A percentile compares a stretch with the other conserved stretches of the same genome.
phyloP scores from a whole-genome alignment of 768 basidiomycete genomes.

The Pisolithus microcarpus region DNA sequence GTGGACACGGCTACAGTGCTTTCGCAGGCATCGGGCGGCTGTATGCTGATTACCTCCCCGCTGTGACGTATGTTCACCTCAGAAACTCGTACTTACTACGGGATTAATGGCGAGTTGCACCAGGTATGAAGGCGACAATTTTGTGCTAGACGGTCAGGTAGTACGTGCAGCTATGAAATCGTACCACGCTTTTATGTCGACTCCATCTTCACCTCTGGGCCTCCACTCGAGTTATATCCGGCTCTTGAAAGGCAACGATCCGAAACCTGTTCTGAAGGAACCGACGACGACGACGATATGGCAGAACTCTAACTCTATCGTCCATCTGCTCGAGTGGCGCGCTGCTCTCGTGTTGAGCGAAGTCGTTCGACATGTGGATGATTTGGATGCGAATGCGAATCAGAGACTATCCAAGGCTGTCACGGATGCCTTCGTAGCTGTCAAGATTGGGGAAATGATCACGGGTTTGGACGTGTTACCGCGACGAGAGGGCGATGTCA shows the following conservation, averaged over 20 bases:
- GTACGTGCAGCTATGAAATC: slow-evolving; percentile 65
- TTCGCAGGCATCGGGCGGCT: slow-evolving; percentile 59
- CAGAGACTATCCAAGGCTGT: slow-evolving; percentile 57
- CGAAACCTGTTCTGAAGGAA: slow-evolving; percentile 11
- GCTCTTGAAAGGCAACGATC: slow-evolving; percentile 29
- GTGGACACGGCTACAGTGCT: slow-evolving; percentile 70
- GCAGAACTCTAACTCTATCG: slow-evolving; percentile 33
- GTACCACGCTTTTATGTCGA: slow-evolving; percentile 36
- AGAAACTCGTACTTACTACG: neutral
- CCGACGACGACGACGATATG: slow-evolving; percentile 24
- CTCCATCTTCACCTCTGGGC: slow-evolving; percentile 6
- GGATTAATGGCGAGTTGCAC: neutral
- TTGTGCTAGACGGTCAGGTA: slow-evolving; percentile 67
- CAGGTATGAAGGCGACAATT: slow-evolving; percentile 78
- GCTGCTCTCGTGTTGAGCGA: slow-evolving; percentile 52
- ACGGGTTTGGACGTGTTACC: slow-evolving; percentile 19
- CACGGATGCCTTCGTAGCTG: slow-evolving; percentile 63
- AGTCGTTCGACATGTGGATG: slow-evolving; percentile 29
- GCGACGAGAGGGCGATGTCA: slow-evolving; percentile 10
- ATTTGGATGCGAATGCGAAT: slow-evolving; percentile 45
- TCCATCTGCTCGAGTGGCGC: slow-evolving; percentile 55
- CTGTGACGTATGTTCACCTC: slow-evolving; percentile 44
- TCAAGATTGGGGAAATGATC: slow-evolving; percentile 45
- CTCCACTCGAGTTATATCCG: slow-evolving; percentile 42
- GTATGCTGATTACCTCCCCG: slow-evolving; percentile 60